These are phyloP conservation scores for Penicillium oxalicum DNA, from an alignment of 2,329 filamentous ascomycete species.

Conservation along the genomic window DNA sequence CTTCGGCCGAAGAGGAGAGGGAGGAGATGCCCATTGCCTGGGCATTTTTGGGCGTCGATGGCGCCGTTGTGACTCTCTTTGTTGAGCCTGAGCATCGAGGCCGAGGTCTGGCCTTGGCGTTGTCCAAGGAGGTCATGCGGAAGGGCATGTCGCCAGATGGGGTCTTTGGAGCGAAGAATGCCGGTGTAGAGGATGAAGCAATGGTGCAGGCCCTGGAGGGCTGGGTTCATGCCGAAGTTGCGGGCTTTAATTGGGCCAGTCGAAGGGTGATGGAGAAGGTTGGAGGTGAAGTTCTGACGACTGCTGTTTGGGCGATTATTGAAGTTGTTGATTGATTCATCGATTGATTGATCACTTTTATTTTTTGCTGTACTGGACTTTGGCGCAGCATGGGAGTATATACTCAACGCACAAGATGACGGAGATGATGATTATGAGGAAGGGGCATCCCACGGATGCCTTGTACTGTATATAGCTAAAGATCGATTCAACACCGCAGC, in stretches of 20 bases:
- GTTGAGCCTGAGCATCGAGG: slow-evolving; percentile 40
- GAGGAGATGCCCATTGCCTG: slow-evolving; percentile 33
- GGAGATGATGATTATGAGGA: too few relatives aligned
- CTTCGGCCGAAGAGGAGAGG: not conserved
- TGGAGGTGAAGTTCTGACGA: slow-evolving; percentile 33
- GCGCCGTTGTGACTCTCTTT: slow-evolving; percentile 34
- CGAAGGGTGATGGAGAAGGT: slow-evolving; percentile 42
- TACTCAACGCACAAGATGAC: too few relatives aligned
- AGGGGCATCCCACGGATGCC: too few relatives aligned
- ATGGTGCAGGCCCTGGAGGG: slow-evolving; percentile 10
- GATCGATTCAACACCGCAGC: too few relatives aligned
- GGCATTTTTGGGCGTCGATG: slow-evolving; percentile 37
- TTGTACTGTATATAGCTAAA: too few relatives aligned
- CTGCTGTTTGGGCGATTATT: slow-evolving; percentile 35
- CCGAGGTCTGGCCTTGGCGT: slow-evolving; percentile 27
- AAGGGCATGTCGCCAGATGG: slow-evolving; percentile 20
- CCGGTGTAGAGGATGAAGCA: slow-evolving; percentile 5
- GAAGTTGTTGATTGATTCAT: slow-evolving; percentile 17
- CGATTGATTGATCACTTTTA: not conserved
- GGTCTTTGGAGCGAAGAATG: slow-evolving; percentile 14
- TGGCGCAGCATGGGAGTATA: too few relatives aligned
- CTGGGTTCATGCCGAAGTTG: slow-evolving; percentile 39
- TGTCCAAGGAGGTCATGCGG: slow-evolving; percentile 32
- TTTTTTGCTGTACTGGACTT: too few relatives aligned
- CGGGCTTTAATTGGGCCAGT: slow-evolving; percentile 32